Conservation (phyloP, 2,329 filamentous ascomycete species). For the Penicillium sp. region DNA sequence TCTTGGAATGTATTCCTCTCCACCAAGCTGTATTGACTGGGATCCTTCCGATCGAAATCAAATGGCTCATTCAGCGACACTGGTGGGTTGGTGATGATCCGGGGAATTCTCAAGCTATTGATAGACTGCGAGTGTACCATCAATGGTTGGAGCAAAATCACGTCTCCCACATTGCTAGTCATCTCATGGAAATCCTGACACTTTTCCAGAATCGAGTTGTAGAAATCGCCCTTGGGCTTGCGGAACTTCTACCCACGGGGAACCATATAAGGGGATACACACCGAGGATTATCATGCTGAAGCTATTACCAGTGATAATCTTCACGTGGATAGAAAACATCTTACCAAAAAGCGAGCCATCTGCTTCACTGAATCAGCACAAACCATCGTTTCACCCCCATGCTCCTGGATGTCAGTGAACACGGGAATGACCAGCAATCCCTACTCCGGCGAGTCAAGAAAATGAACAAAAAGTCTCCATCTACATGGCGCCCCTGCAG, state of each 20-base stretch:
- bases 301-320: neutral
- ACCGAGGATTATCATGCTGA: conserved; percentile 59
- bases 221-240: conserved; percentile 31
- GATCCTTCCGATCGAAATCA: conserved; percentile 49
- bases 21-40: conserved; percentile 50
- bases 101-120: conserved; percentile 48
- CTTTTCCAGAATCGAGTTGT: conserved; percentile 39
- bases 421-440: conserved; percentile 65
- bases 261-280: conserved; percentile 65
- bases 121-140: conserved; percentile 56
- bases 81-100: conserved; percentile 58
- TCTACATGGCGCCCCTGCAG: conserved; percentile 68
- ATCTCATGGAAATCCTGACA: conserved; percentile 52
- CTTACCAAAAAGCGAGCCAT: conserved; percentile 57
- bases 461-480: conserved; percentile 74
- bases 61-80: conserved; percentile 54
- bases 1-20: conserved; percentile 54
- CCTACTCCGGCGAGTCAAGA: conserved; percentile 69
- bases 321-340: neutral
- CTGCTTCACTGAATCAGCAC: conserved; percentile 57
- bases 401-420: conserved; percentile 63
- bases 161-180: conserved; percentile 55
- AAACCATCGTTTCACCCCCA: conserved; percentile 66
- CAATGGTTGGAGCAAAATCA: conserved; percentile 55
- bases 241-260: conserved; percentile 48